Conservation (phyloP, 1,284 basidiomycete species). For the Apiotrichum veenhuisii region DNA sequence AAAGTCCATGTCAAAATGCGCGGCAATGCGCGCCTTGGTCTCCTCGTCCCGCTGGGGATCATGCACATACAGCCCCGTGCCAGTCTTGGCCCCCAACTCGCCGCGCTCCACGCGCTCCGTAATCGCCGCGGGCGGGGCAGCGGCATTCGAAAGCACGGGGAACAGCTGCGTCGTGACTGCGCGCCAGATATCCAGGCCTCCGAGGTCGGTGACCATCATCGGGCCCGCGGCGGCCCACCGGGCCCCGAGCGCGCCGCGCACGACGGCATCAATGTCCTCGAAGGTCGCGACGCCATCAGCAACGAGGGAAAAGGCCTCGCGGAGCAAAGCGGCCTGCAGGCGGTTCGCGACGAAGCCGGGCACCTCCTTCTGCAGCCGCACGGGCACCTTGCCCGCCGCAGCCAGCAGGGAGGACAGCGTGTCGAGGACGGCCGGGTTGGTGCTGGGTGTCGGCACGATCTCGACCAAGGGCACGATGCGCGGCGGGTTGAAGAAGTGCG, state of each 20-base stretch:
- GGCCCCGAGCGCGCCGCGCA: conserved; percentile 8
- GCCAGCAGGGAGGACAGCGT: conserved; percentile 2
- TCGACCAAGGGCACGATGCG: conserved; percentile 14
- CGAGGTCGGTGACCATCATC: conserved; percentile 13
- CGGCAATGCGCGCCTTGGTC: conserved; percentile 3
- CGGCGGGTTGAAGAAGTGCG: conserved; percentile 17
- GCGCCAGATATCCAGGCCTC: conserved; percentile 15
- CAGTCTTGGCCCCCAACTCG: conserved; percentile 12
- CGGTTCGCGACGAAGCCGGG: conserved; percentile 19
- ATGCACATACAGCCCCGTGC: conserved; percentile 11
- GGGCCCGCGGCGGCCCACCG: conserved; percentile 16
- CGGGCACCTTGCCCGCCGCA: conserved; percentile 11
- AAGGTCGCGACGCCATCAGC: conserved; percentile 12
- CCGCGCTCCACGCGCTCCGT: conserved; percentile 2
- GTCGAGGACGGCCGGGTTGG: not conserved
- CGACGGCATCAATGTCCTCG: conserved; percentile 14
- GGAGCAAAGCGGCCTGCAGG: conserved; percentile 14
- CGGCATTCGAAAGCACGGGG: conserved; percentile 6
- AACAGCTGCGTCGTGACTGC: conserved; percentile 13
- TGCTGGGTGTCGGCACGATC: not conserved
- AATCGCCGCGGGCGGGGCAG: conserved; percentile 5
- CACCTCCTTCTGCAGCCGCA: conserved; percentile 6
- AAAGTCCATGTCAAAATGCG: conserved; percentile 15
- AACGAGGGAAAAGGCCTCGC: conserved; percentile 12
- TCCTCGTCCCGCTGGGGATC: conserved; percentile 1